Base-by-base conservation (phyloP, 179 eudicot genomes). In the Dionaea muscipula region DNA sequence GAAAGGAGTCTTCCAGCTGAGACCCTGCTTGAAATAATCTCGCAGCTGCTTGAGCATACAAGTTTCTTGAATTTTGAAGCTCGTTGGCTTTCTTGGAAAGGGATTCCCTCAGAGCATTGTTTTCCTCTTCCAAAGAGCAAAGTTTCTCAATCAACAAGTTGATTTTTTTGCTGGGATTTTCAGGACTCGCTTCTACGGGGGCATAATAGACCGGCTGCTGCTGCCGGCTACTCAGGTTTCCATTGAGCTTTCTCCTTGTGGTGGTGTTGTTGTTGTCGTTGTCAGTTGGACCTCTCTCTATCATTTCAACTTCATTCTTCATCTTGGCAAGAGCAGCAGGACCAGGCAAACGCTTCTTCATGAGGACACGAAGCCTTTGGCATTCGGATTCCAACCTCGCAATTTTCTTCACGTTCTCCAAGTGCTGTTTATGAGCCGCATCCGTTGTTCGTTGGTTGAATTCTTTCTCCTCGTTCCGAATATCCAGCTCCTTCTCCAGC, bases 401-500 rank as follows among this genome's bases (percentile, higher is more conserved):
- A 25, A 91, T 87, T 64, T 84, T 91, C 64, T 81, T 84, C 5
- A 72, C 80, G 55, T 80, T 87, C 63, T 91, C 95, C 47, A 80
- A 41, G 57, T 91, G 91, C 40, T 87, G 79, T 59, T 70, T 91
- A 51, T 84, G 88, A 38, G 79, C 67, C 62, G 75, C 76, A 58
- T 80, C 82, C 33, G 87, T 68, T 26, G 94, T 67, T 56, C 82
- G 76, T 26, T 68, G 82, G 51, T 73, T 72, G 49, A 84, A 87
- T 31, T 80, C 95, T 61, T 72, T 80, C 71, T 91, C 95, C 66
- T 87, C 95, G 26, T 77, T 91, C 50, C 94, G 76, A 25, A 87
- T 82, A 51, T 87, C 88, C 58, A 87, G 86, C 70, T 91, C 91
- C 74, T 78, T 91, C 69, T 87, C 91, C 28, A 86, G 86, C 37